A percentile compares a stretch with the other conserved stretches of the same genome.
Conservation (phyloP, 306 rosid genomes). For the Cucumis sativus region DNA sequence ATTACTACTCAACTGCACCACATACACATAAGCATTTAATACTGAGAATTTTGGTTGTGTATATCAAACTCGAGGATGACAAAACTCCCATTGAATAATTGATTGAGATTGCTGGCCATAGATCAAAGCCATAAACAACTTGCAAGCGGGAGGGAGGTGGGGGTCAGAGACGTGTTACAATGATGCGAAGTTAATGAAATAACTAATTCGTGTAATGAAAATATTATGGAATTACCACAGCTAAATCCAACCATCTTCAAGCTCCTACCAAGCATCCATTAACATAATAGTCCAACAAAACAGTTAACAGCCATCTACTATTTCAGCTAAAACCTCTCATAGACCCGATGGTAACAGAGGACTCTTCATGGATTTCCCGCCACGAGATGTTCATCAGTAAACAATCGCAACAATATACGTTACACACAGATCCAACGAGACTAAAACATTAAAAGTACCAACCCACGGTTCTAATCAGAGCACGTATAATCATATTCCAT, state of each 20-base stretch:
- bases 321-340: not conserved
- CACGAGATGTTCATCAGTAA: not conserved
- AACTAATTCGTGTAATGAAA: not conserved
- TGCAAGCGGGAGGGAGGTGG: not conserved
- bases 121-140: not conserved
- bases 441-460: not conserved
- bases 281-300: not conserved
- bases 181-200: no score
- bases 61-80: not conserved
- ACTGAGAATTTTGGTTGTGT: not conserved
- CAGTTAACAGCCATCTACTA: not conserved
- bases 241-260: not conserved
- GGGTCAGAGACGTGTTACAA: no score
- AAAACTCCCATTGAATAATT: not conserved
- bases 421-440: not conserved
- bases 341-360: not conserved
- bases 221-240: not conserved
- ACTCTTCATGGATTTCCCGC: not conserved
- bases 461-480: not conserved
- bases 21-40: not conserved
- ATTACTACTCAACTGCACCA: conserved; percentile 40
- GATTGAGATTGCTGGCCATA: not conserved
- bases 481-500: not conserved
- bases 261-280: not conserved
- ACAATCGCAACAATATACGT: not conserved